Evolutionary conservation across 805 yeast species (phyloP).

Genomic region (Phaffomyces opuntiae): DNA sequence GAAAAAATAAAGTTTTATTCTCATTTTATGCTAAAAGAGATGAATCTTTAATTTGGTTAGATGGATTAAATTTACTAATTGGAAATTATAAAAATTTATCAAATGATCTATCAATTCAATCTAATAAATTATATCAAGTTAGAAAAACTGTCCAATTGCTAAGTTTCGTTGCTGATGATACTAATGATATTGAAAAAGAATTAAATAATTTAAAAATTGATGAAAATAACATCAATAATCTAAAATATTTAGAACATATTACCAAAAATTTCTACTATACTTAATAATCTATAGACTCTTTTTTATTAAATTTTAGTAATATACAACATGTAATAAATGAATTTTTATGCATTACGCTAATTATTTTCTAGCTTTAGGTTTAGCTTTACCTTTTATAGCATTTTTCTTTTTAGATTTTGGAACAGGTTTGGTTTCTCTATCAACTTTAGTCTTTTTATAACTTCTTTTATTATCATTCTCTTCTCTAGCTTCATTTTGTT

Average conservation of each 20-base stretch:
- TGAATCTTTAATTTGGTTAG: conserved; percentile 66
- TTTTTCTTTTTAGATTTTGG: conserved; percentile 8
- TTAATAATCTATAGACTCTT: not conserved
- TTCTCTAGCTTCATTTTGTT: conserved; percentile 59
- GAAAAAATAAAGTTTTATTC: conserved; percentile 36
- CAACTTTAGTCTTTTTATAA: conserved; percentile 76
- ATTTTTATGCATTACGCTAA: too few species aligned
- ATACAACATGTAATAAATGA: not conserved
- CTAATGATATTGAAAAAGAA: not conserved
- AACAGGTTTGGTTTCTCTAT: conserved; percentile 33
- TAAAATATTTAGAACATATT: conserved; percentile 13
- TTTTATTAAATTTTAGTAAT: not conserved
- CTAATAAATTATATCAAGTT: conserved; percentile 36
- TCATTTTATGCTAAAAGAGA: conserved; percentile 67
- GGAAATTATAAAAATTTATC: conserved; percentile 32
- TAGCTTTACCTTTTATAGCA: not conserved
- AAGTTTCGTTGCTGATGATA: conserved; percentile 13
- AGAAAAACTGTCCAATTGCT: conserved; percentile 45
- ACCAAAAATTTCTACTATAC: conserved; percentile 18
- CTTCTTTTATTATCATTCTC: conserved; percentile 38
- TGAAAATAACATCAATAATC: not conserved
- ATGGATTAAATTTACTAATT: conserved; percentile 56
- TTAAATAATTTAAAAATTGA: not conserved
- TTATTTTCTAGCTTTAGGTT: too few species aligned
- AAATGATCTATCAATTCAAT: conserved; percentile 36